These are phyloP conservation scores for Cercospora beticola DNA, from an alignment of 2,329 filamentous ascomycete genomes.

Conservation along the genomic window DNA sequence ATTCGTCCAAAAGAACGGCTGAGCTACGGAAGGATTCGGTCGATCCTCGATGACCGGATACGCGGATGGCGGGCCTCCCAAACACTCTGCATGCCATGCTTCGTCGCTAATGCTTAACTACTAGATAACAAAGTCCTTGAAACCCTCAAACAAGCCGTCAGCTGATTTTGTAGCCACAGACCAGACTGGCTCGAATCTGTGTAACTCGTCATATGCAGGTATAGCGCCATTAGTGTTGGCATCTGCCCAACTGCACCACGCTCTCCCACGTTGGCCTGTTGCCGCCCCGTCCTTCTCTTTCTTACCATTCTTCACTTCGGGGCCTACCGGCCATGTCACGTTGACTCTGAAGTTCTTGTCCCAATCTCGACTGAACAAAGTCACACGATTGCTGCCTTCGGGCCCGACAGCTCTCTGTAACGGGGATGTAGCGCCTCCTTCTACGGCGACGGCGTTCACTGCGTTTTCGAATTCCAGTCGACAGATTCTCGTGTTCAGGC, in stretches of 20 bases:
- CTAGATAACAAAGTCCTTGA: slow-evolving; percentile 5
- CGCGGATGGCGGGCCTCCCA: background rate
- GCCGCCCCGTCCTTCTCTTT: slow-evolving; percentile 25
- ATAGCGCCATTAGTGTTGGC: slow-evolving; percentile 69
- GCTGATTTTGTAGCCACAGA: slow-evolving; percentile 70
- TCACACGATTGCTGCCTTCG: slow-evolving; percentile 65
- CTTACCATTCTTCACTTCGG: background rate
- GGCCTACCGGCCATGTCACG: slow-evolving; percentile 58
- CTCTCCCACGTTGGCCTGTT: slow-evolving; percentile 58
- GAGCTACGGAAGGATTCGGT: background rate
- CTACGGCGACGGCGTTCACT: slow-evolving; percentile 63
- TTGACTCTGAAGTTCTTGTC: slow-evolving; percentile 73
- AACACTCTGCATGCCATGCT: background rate
- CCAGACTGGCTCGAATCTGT: slow-evolving; percentile 77
- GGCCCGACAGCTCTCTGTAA: slow-evolving; percentile 49
- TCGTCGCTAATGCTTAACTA: background rate
- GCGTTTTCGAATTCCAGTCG: slow-evolving; percentile 69
- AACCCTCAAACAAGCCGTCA: slow-evolving; percentile 80
- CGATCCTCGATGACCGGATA: background rate
- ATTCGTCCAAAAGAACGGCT: background rate
- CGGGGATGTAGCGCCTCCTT: slow-evolving; percentile 40
- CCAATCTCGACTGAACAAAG: slow-evolving; percentile 82
- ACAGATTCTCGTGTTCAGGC: slow-evolving; percentile 75
- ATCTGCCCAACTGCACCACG: slow-evolving; percentile 86
- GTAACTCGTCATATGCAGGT: slow-evolving; percentile 78